phyloP scores from a whole-genome alignment of 768 basidiomycete species.

The Coprinopsis strossmayeri region DNA sequence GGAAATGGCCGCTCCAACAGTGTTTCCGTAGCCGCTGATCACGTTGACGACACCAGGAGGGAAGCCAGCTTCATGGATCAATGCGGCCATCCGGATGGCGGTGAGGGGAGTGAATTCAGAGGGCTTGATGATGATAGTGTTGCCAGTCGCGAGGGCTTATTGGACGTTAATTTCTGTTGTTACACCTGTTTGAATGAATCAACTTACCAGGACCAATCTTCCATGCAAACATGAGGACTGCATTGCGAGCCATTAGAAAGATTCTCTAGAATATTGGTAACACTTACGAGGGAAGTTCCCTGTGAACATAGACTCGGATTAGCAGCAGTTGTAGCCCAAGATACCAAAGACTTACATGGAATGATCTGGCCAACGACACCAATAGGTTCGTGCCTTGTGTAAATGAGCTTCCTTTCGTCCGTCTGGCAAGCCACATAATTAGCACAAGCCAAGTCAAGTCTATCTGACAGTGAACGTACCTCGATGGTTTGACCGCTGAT shows the following conservation, averaged over 20 bases:
- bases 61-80: slow-evolving; percentile 69
- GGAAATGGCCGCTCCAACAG: slow-evolving; percentile 63
- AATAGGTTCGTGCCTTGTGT: slow-evolving; percentile 22
- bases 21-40: slow-evolving; percentile 64
- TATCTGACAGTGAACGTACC: slow-evolving; percentile 15
- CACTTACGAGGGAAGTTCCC: slow-evolving; percentile 59
- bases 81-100: slow-evolving; percentile 48
- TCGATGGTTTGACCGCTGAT: slow-evolving; percentile 66
- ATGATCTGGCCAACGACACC: slow-evolving; percentile 22
- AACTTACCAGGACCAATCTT: slow-evolving; percentile 55
- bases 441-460: neutral
- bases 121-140: slow-evolving; percentile 71
- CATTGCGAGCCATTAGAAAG: neutral
- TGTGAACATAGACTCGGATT: slow-evolving; percentile 12
- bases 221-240: slow-evolving; percentile 60
- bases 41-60: slow-evolving; percentile 78
- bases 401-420: slow-evolving; percentile 21
- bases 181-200: no score
- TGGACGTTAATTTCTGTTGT: no score
- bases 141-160: slow-evolving; percentile 77
- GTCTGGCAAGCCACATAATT: slow-evolving; percentile 14
- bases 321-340: neutral
- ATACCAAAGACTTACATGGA: slow-evolving; percentile 12
- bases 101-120: slow-evolving; percentile 75
- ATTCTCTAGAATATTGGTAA: neutral